Evolutionary conservation across 306 rosid species (phyloP), one percentile per base, ranked within the genome.

Genomic region (Dryas drummondii): DNA sequence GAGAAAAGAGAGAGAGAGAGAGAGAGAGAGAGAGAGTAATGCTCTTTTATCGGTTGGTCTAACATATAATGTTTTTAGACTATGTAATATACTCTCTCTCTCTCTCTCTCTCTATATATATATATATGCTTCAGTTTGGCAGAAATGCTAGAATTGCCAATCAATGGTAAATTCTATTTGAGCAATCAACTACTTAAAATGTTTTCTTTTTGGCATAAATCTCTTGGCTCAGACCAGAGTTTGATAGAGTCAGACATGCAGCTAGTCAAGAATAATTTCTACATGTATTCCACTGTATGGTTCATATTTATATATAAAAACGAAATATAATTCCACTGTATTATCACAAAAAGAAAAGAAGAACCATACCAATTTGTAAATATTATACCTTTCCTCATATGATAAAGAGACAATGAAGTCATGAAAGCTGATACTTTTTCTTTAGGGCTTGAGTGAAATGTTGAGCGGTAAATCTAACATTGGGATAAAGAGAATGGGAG

Each of bases 401-500:
- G 51, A 54, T 17, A 11, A 9, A 6, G 37, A 53, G 50, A 27
- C 32, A 58, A 59, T 7, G 5, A 60, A 52, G 50, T 51, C 57
- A 53, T 32, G 44, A 57, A 27, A 12, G 53, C 44, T 57, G 5
- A 6, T 53, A 54, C 22, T 49, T 41, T 52, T 69, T 54, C 59
- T 77, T 71, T 66, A 94, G 99, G 97, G 97, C 52, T 80, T 92
- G 82, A 37, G 53, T 5, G 94, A 84, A 6, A 58, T 87, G 80
- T 73, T 87, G 76, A 69, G 27, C 19, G 69, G 52, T 66, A 85
- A 72, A 66, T 74, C 87, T 41, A 78, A 82, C 81, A 84, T 91
- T 82, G 96, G 93, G 78, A 80, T 90, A 51, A 94, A 90, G 84
- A 88, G 96, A 84, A 92, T 94, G 99, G 97, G 99, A 45, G 99